These are phyloP conservation scores for Botrytis fragariae DNA, from an alignment of 2,329 filamentous ascomycete genomes.

Conservation along the genomic window DNA sequence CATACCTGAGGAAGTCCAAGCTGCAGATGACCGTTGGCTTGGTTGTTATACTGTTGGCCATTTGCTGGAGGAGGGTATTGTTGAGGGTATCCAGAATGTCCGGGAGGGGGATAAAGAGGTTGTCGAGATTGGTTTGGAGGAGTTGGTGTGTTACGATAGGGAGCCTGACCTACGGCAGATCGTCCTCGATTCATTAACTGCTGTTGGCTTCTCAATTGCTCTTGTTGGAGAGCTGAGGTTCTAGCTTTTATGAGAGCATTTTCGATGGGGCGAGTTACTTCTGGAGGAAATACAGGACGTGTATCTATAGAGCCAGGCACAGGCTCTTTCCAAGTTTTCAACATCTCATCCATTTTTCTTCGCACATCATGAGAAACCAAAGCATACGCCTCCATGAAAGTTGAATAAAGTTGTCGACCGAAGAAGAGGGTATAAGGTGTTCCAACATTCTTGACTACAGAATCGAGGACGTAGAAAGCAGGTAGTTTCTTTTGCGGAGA, in stretches of 20 bases:
- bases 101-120: slow-evolving; percentile 42
- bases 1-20: slow-evolving; percentile 36
- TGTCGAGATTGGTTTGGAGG: slow-evolving; percentile 54
- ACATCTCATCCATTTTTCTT: slow-evolving; percentile 92
- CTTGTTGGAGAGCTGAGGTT: slow-evolving; percentile 59
- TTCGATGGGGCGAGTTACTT: slow-evolving; percentile 87
- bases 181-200: slow-evolving; percentile 53
- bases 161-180: slow-evolving; percentile 51
- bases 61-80: slow-evolving; percentile 35
- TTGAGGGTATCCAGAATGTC: slow-evolving; percentile 37
- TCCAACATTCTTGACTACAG: slow-evolving; percentile 97
- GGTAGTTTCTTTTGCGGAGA: slow-evolving; percentile 86
- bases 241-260: slow-evolving; percentile 83
- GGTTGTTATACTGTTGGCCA: slow-evolving; percentile 27
- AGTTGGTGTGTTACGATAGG: slow-evolving; percentile 71
- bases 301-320: slow-evolving; percentile 90
- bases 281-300: slow-evolving; percentile 85
- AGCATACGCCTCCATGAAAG: slow-evolving; percentile 95
- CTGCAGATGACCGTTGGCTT: slow-evolving; percentile 27
- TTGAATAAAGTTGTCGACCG: slow-evolving; percentile 84
- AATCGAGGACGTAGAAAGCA: slow-evolving; percentile 96
- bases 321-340: slow-evolving; percentile 97
- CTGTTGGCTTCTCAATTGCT: slow-evolving; percentile 54
- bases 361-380: slow-evolving; percentile 80
- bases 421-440: slow-evolving; percentile 97